Evolutionary conservation across 805 yeast genomes (phyloP).

Genomic region (Lachancea quebecensis): DNA sequence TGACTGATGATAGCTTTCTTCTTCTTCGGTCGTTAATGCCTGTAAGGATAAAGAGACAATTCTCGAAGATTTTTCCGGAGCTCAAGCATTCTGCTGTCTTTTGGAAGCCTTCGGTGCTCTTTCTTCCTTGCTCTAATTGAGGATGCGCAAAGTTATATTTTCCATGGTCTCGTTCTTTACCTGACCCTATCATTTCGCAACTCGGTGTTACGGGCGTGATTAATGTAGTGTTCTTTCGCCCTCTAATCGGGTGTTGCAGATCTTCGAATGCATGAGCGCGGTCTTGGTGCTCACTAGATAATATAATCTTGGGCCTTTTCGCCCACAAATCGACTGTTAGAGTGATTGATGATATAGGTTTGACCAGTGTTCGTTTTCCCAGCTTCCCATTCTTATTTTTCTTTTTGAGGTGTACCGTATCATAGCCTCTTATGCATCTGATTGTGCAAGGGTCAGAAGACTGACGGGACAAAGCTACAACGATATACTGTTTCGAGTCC

Average conservation of each 20-base stretch:
- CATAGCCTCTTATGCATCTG: slow-evolving; percentile 56
- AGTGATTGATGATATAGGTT: slow-evolving; percentile 28
- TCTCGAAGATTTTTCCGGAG: slow-evolving; percentile 20
- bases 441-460: slow-evolving; percentile 27
- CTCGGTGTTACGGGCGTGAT: slow-evolving; percentile 3
- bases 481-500: slow-evolving; percentile 33
- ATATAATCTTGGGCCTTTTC: slow-evolving; percentile 26
- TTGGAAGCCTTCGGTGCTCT: too few relatives aligned
- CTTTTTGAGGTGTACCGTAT: slow-evolving; percentile 37
- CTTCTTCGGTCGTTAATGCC: slow-evolving; percentile 28
- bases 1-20: slow-evolving; percentile 29
- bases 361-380: slow-evolving; percentile 14
- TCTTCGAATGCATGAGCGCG: slow-evolving; percentile 13
- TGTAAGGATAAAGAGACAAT: slow-evolving; percentile 37
- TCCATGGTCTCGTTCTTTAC: neutral
- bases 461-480: slow-evolving; percentile 40
- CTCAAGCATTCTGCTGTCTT: neutral
- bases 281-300: slow-evolving; percentile 12
- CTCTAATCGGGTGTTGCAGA: slow-evolving; percentile 18
- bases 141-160: neutral
- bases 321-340: slow-evolving; percentile 33
- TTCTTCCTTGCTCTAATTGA: neutral
- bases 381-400: slow-evolving; percentile 18
- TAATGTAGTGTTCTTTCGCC: slow-evolving; percentile 13
- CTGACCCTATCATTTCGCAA: neutral